Evolutionary conservation across 2,329 filamentous ascomycete species (phyloP), one percentile per base, ranked within the genome.

Genomic region (Colletotrichum plurivorum): DNA sequence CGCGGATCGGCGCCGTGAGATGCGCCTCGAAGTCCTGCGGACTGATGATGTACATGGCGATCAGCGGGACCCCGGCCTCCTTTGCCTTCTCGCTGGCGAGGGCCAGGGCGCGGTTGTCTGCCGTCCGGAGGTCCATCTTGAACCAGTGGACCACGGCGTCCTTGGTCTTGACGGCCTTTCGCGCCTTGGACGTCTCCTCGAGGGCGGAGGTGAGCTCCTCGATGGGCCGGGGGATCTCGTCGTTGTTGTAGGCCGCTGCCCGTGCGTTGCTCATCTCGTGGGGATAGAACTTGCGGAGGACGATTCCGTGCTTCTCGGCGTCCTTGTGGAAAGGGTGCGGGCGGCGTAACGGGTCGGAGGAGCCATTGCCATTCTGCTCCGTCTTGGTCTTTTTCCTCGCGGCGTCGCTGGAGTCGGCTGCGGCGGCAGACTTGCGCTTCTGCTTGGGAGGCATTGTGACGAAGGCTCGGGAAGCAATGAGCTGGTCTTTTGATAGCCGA

Each of bases 1-100:
- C 90, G 8, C 94, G 87, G 0, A 90, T 88, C 0, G 93, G 88
- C 10, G 92, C 88, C 1, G 89, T 92, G 27, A 93, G 77, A 79
- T 97, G 95, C 1, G 94, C 95, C 71, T 94, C 90, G 75, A 93
- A 93, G 79, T 97, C 94, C 78, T 97, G 88, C 0, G 94, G 94
- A 61, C 92, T 95, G 60, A 96, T 79, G 31, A 97, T 86, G 78
- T 94, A 97, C 54, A 97, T 79, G 63, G 89, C 89, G 45, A 97
- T 88, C 45, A 97, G 81, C 1, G 94, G 92, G 0, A 95, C 85
- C 0, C 87, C 87, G n/a, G 88, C 85, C 45, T 89, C 85, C 67
- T 89, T 90, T 1, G 94, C 93, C 66, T 80, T 82, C 66, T 89
- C 81, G 63, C 88, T 90, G 0, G 94, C 94, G 70, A 90, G 79